phyloP scores from a whole-genome alignment of 257 asterid genomes.

The Nicotiana benthamiana region DNA sequence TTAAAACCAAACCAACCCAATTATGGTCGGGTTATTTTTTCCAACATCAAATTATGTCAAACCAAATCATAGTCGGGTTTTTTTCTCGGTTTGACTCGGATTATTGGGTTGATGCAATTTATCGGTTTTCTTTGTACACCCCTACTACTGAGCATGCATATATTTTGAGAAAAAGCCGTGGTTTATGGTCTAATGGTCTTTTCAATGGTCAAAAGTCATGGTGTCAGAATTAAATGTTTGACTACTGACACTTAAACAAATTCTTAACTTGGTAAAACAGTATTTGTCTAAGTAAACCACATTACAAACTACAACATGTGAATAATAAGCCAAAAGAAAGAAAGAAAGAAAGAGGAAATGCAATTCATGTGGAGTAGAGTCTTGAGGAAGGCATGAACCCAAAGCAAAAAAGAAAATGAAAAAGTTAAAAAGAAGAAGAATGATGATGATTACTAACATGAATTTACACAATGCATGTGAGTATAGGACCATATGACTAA shows the following conservation, averaged over 20 bases:
- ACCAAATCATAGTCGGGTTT: no score
- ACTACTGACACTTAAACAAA: neutral
- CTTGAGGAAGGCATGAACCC: neutral
- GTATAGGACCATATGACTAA: conserved; percentile 11
- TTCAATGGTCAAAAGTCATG: neutral
- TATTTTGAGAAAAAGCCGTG: neutral
- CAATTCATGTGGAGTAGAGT: conserved; percentile 10
- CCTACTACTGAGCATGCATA: neutral
- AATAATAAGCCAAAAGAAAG: neutral
- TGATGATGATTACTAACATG: neutral
- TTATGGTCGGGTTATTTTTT: no score
- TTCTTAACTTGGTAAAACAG: neutral
- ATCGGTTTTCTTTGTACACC: no score
- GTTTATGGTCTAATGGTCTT: neutral
- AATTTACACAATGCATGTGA: conserved; percentile 10
- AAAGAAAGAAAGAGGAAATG: neutral
- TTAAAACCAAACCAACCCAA: no score
- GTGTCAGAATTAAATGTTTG: neutral
- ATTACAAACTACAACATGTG: neutral
- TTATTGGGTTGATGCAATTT: no score
- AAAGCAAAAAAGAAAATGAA: neutral
- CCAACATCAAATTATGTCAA: no score
- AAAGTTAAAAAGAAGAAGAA: neutral
- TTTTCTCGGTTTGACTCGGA: no score
- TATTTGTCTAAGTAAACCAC: neutral